Base-by-base conservation (phyloP, 1,284 basidiomycete genomes). In the Ganoderma lucidum region DNA sequence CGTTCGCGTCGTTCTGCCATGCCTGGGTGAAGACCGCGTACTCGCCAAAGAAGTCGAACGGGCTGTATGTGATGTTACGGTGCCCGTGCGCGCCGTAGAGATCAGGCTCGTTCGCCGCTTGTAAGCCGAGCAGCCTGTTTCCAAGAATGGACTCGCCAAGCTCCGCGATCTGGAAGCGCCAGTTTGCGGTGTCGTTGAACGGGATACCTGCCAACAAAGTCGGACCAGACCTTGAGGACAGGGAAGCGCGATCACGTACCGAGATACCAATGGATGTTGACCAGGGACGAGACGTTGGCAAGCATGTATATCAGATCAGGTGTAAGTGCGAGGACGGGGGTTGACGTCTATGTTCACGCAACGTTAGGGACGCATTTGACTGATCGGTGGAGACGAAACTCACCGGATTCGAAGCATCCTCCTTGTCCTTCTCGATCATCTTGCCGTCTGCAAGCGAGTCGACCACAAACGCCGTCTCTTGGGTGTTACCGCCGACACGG, bases 401-500 rank as follows among this genome's bases (percentile, higher is more conserved):
- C 70, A 88, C 87, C 3, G 86, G 83, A 72, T 85, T 85, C 12
- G 78, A 78, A 6, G 81, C 75, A 53, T 81, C 80, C 28, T 75
- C 76, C 19, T 81, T 76, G 72, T 86, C 82, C 75, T 90, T 90
- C 61, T 85, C 83, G 32, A 90, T 81, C 51, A 86, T 83, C 41
- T 80, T 81, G 3, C 86, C 84, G 66, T 84, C 81, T 0, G 80
- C 69, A 12, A 87, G 79, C 12, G 81, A 81, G 28, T 83, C 80
- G 0, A 87, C 84, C 44, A 89, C 75, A 4, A 81, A 81, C 35
- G 88, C 87, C 28, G 81, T 84, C 70, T 92, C 90, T 75, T 93
- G 90, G 6, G 89, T 90, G 78, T 93, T 93, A 62, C 92, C 93
- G 30, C 92, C 93, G 1, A 93, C 84, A 56, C 92, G 89, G 30